Evolutionary conservation across 768 basidiomycete genomes (phyloP).

Genomic region (Mycena kentingensis): DNA sequence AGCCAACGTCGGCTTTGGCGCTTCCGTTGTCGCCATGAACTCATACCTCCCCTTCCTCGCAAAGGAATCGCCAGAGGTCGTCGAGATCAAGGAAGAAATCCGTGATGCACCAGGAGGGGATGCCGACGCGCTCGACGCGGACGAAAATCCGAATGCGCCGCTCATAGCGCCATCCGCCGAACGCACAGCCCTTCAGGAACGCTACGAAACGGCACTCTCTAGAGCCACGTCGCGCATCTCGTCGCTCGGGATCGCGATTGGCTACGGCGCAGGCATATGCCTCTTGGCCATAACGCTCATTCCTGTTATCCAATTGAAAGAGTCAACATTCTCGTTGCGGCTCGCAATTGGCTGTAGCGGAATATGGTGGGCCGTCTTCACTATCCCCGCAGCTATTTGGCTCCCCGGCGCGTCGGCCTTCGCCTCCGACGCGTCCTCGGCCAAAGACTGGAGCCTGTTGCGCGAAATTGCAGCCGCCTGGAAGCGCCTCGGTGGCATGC

Average conservation of each 20-base stretch:
- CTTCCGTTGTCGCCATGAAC: slow-evolving; percentile 87
- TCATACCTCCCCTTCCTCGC: slow-evolving; percentile 82
- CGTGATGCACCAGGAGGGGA: slow-evolving; percentile 22
- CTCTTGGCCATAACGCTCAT: slow-evolving; percentile 73
- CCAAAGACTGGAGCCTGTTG: slow-evolving; percentile 44
- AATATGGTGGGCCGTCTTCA: slow-evolving; percentile 85
- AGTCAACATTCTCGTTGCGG: slow-evolving; percentile 76
- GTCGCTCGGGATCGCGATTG: slow-evolving; percentile 81
- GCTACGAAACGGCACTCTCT: slow-evolving; percentile 64
- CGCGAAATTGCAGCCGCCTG: slow-evolving; percentile 70
- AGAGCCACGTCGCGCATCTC: slow-evolving; percentile 83
- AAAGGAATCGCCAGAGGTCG: slow-evolving; percentile 62
- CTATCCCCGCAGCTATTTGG: slow-evolving; percentile 76
- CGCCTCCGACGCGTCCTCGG: slow-evolving; percentile 5
- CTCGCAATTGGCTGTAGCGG: slow-evolving; percentile 86
- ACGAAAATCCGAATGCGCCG: slow-evolving; percentile 39
- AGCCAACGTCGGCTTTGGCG: slow-evolving; percentile 87
- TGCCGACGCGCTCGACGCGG: slow-evolving; percentile 22
- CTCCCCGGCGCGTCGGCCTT: slow-evolving; percentile 55
- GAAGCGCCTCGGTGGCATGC: slow-evolving; percentile 73
- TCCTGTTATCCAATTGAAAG: slow-evolving; percentile 72
- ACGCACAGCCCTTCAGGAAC: slow-evolving; percentile 31
- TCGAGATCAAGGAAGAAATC: slow-evolving; percentile 39
- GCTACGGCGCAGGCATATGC: slow-evolving; percentile 82
- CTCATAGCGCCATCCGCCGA: slow-evolving; percentile 35